These are phyloP conservation scores for Venturia carpophila DNA, from an alignment of 2,329 filamentous ascomycete species.

Conservation along the genomic window DNA sequence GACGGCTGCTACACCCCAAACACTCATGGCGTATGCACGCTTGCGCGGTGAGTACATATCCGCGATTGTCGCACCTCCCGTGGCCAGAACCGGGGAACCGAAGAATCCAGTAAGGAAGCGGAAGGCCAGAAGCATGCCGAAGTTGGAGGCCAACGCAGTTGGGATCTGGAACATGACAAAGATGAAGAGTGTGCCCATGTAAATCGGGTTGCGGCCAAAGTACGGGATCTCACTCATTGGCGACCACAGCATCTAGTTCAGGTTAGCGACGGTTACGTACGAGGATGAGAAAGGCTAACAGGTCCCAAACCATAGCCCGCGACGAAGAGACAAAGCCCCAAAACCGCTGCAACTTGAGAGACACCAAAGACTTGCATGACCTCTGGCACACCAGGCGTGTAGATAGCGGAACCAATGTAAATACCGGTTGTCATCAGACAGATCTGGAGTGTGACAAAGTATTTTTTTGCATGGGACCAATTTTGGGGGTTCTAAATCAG, in stretches of 20 bases:
- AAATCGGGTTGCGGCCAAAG: conserved; percentile 59
- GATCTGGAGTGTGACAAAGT: conserved; percentile 17
- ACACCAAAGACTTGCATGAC: conserved; percentile 23
- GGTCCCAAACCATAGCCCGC: conserved; percentile 58
- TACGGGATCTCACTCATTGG: conserved; percentile 61
- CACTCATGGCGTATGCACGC: conserved; percentile 29
- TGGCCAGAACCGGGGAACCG: conserved; percentile 31
- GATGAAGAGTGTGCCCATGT: conserved; percentile 57
- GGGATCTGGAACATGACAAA: conserved; percentile 47
- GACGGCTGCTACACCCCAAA: conserved; percentile 37
- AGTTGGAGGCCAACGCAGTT: conserved; percentile 47
- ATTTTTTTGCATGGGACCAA: conserved; percentile 15
- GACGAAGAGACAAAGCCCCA: conserved; percentile 24
- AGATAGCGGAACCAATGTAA: conserved; percentile 20
- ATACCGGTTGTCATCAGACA: conserved; percentile 15
- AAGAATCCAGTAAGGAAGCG: conserved; percentile 44
- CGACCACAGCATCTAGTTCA: conserved; percentile 58
- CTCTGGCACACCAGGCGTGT: conserved; percentile 17
- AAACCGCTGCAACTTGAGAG: conserved; percentile 21
- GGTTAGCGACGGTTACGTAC: conserved; percentile 63
- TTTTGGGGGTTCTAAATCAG: conserved; percentile 18
- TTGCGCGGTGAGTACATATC: conserved; percentile 32
- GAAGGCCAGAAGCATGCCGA: conserved; percentile 62
- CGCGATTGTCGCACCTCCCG: conserved; percentile 36
- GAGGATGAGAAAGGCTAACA: conserved; percentile 48